Evolutionary conservation across 495 filamentous ascomycete species (phyloP).

Genomic region (Penicillium odoratum): DNA sequence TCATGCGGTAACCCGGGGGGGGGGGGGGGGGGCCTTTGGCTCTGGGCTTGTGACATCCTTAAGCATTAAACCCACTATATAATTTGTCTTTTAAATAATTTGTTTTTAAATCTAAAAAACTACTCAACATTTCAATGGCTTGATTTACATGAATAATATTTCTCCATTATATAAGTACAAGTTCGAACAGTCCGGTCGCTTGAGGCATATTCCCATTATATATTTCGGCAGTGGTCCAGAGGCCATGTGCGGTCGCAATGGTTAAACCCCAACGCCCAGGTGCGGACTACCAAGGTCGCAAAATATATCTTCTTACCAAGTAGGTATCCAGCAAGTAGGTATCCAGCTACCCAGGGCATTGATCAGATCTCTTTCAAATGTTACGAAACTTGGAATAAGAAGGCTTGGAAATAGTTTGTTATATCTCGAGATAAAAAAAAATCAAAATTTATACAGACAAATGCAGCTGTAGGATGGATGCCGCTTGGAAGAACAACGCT

Average conservation of each 20-base stretch:
- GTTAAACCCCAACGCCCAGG: too few species aligned
- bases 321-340: too few species aligned
- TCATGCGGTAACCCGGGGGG: constrained; percentile 4
- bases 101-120: not conserved
- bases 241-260: not conserved
- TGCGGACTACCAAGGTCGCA: not conserved
- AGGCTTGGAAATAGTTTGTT: not conserved
- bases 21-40: not conserved
- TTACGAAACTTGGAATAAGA: too few species aligned
- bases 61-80: not conserved
- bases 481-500: constrained; percentile 5
- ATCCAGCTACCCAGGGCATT: too few species aligned
- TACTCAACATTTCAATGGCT: not conserved
- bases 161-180: too few species aligned
- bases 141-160: too few species aligned
- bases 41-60: not conserved
- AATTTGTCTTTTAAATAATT: not conserved
- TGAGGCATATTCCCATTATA: not conserved
- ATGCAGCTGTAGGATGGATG: not conserved
- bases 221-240: not conserved
- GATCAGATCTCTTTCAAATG: too few species aligned
- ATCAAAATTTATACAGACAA: not conserved
- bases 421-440: not conserved
- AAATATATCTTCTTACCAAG: not conserved
- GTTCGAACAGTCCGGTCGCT: too few species aligned